Percentiles rank a stretch among this genome's conserved stretches.
phyloP scores from a whole-genome alignment of 306 rosid genomes.

The Hippophae gyantsensis region DNA sequence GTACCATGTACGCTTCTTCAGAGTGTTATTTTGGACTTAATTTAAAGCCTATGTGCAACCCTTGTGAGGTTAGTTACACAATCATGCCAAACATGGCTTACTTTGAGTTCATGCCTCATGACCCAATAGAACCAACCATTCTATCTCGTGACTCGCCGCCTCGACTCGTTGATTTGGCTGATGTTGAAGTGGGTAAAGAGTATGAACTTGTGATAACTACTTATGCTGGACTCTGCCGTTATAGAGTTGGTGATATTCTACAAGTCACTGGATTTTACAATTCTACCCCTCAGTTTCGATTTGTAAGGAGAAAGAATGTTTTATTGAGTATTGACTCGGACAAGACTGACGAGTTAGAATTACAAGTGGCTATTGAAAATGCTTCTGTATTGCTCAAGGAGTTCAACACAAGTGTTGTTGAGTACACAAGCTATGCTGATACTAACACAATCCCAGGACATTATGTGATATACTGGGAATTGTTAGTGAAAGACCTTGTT shows the following conservation, averaged over 20 bases:
- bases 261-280: conserved; percentile 67
- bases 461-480: conserved; percentile 89
- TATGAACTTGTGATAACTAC: conserved; percentile 78
- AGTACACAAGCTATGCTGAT: conserved; percentile 77
- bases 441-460: conserved; percentile 71
- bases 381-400: conserved; percentile 35
- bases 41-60: conserved; percentile 56
- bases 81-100: conserved; percentile 95
- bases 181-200: conserved; percentile 55
- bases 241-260: conserved; percentile 83
- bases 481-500: conserved; percentile 43
- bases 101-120: conserved; percentile 73
- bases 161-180: conserved; percentile 55
- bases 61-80: conserved; percentile 74
- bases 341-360: conserved; percentile 81
- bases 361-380: conserved; percentile 58
- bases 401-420: conserved; percentile 58
- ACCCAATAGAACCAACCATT: conserved; percentile 21
- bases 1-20: conserved; percentile 94
- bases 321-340: conserved; percentile 70
- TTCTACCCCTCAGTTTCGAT: conserved; percentile 54
- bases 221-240: conserved; percentile 67
- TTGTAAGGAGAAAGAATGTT: conserved; percentile 75
- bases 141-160: conserved; percentile 50
- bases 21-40: conserved; percentile 89